Evolutionary conservation across 345 rosid species (phyloP), one percentile per base, ranked within the genome.

Genomic region (Euclidium syriacum): DNA sequence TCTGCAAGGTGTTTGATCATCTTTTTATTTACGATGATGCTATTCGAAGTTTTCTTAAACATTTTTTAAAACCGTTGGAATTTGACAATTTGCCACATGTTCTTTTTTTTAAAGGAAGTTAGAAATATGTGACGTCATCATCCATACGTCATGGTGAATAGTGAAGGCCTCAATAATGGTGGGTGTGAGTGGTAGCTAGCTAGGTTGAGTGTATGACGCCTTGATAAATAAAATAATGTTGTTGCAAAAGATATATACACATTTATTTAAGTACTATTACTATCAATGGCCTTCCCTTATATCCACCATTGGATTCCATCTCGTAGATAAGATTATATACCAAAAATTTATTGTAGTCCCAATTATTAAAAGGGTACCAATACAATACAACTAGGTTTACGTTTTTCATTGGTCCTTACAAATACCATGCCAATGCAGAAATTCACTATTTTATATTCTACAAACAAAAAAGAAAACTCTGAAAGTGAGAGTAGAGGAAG

Each of bases 101-200:
- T n/a, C n/a, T n/a, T n/a, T n/a, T n/a, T n/a, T n/a, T n/a, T n/a
- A n/a, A n/a, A n/a, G n/a, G n/a, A n/a, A n/a, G n/a, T n/a, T n/a
- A 39, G 14, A 25, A 56, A 11, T 56, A 16, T 56, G 25, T 50
- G 68, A 63, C 69, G 62, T 24, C 59, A 40, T 0, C 10, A 9
- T 51, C 2, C 0, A 9, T 58, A 34, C 58, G 65, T 67, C 72
- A 50, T 58, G 59, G 22, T 68, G 73, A 67, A 2, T 19, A 30
- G 53, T 23, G 46, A 50, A 58, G 38, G 52, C 65, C 30, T 58
- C 73, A 68, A 68, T 68, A 68, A 68, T 58, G 52, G 66, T 50
- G 58, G 22, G 22, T 49, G 59, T 40, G n/a, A 46, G 23, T 44
- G 46, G 60, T 52, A 23, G 18, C n/a, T n/a, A n/a, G n/a, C n/a